Evolutionary conservation across 371 early-diverging fungal species (phyloP), one percentile per base, ranked within the genome.

Genomic region (Coemansia sp.): DNA sequence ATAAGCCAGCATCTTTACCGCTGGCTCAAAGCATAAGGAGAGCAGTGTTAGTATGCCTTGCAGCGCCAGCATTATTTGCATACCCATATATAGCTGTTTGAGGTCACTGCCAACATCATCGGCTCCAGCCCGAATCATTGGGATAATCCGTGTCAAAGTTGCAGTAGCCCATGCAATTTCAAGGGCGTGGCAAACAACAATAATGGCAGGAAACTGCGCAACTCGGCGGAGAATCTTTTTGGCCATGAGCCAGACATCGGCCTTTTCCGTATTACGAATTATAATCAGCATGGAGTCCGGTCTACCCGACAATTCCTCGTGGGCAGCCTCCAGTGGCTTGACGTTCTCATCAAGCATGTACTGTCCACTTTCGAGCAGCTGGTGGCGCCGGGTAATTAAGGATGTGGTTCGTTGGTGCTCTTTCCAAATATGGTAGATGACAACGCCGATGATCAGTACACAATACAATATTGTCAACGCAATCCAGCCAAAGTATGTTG

Each of bases 81-180:
- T 66, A 10, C 58, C 49, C 8, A 66, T 31, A 39, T 66, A 66
- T 31, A 66, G 16, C 5, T 39, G 55, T 45, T 66, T 66, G 0
- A 66, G 56, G 33, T 59, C 66, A 7, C 51, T 40, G 16, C 41
- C 31, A 26, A 16, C 43, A 9, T 38, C 16, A n/a, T 20, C 38
- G 5, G 14, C 51, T 2, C 56, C 66, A 5, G 61, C 40, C 12
- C 55, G 55, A 7, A 60, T n/a, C 3, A 66, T 36, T 3, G 61
- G 55, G 31, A 66, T 54, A 1, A 66, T 60, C 3, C 61, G 60
- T 35, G 56, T 40, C 4, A 66, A 9, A 1, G 66, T 66, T 7
- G 61, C 56, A 0, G 66, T 66, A 5, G 66, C 66, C 66, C 66
- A 66, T 1, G 61, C 66, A 0, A 66, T 59, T 41, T 66, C 66